phyloP scores from a whole-genome alignment of 2,329 filamentous ascomycete species.

The Diaporthe helianthi region DNA sequence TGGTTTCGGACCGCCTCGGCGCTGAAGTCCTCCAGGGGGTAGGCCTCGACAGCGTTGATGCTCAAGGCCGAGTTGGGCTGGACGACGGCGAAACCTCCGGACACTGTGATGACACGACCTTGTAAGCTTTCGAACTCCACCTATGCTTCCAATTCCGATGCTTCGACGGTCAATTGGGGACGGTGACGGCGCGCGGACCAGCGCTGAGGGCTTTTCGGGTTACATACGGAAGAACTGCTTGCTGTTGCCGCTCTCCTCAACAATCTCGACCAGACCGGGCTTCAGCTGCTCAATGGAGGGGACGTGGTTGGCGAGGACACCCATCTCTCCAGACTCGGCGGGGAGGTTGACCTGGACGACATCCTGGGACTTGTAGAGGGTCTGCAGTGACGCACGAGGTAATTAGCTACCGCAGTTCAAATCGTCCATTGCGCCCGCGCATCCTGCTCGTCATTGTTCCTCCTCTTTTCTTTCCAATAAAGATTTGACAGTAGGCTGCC shows the following conservation, averaged over 20 bases:
- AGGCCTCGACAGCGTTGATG: conserved; percentile 98
- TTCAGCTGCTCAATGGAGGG: conserved; percentile 99
- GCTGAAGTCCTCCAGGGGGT: conserved; percentile 94
- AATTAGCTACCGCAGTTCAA: conserved; percentile 53
- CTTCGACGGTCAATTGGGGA: neutral
- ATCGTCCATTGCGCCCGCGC: conserved; percentile 6
- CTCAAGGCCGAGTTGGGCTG: conserved; percentile 94
- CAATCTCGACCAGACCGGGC: conserved; percentile 92
- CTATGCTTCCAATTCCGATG: neutral
- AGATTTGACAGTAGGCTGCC: too few relatives aligned
- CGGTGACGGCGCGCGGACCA: too few relatives aligned
- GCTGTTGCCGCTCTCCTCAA: conserved; percentile 86
- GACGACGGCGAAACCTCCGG: conserved; percentile 94
- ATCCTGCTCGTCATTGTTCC: neutral
- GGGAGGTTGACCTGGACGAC: conserved; percentile 98
- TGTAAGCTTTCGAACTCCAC: conserved; percentile 23
- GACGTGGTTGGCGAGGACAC: conserved; percentile 98
- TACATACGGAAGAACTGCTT: conserved; percentile 98
- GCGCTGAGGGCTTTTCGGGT: neutral
- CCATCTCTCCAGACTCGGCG: conserved; percentile 98
- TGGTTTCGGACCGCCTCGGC: conserved; percentile 86
- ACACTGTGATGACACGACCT: conserved; percentile 64
- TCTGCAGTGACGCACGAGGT: conserved; percentile 59
- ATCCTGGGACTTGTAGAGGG: conserved; percentile 72
- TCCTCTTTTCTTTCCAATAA: neutral